These are phyloP conservation scores for Metarhizium brunneum DNA, from an alignment of 2,329 filamentous ascomycete genomes.

Conservation along the genomic window DNA sequence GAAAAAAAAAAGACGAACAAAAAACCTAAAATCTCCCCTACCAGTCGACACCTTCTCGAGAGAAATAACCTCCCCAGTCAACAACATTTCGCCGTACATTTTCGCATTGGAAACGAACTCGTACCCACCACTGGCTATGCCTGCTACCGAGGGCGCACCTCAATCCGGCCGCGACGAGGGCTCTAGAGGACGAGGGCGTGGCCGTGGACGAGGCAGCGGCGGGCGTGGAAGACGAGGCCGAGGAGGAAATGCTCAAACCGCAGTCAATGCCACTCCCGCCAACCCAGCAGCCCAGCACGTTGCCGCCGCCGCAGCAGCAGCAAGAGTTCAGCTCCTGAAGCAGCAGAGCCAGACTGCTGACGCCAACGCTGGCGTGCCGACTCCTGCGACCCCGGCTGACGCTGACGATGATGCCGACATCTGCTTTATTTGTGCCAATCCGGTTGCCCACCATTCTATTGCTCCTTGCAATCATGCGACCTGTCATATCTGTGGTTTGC, in stretches of 20 bases:
- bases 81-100: background rate
- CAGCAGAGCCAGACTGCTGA: constrained; percentile 10
- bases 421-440: constrained; percentile 96
- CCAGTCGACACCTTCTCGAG: background rate
- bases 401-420: constrained; percentile 50
- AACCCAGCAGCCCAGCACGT: constrained; percentile 22
- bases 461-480: constrained; percentile 93
- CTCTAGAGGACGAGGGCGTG: constrained; percentile 31
- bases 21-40: too few species aligned
- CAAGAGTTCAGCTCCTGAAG: constrained; percentile 17
- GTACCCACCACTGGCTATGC: constrained; percentile 6
- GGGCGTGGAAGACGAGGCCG: constrained; percentile 9
- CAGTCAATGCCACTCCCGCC: constrained; percentile 5
- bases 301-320: constrained; percentile 20
- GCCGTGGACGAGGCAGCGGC: constrained; percentile 18
- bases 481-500: constrained; percentile 89
- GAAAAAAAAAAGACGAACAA: too few species aligned
- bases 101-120: background rate
- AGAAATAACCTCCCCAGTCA: background rate
- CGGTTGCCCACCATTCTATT: constrained; percentile 77
- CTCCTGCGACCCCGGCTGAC: constrained; percentile 8
- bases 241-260: constrained; percentile 7
- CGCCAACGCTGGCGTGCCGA: constrained; percentile 15
- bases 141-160: constrained; percentile 11
- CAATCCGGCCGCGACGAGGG: constrained; percentile 19